phyloP scores from a whole-genome alignment of 78 protist genomes.

The Pelomyxa schiedti region DNA sequence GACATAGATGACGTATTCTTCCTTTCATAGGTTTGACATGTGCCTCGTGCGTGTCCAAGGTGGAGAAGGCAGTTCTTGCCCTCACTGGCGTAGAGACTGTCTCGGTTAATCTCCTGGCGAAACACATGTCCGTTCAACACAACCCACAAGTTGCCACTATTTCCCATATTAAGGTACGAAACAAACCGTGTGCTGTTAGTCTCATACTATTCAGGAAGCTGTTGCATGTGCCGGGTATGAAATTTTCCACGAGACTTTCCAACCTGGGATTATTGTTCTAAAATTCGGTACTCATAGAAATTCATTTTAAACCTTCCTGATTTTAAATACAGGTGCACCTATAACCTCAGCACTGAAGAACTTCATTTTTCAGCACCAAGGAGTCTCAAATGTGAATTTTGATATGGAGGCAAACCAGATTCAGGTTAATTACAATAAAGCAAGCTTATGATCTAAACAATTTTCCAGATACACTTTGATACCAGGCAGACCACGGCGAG shows the following conservation, averaged over 20 bases:
- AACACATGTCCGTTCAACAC: neutral
- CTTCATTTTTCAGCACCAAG: no score
- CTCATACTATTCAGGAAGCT: constrained; percentile 31
- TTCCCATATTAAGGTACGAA: neutral
- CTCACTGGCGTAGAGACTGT: constrained; percentile 16
- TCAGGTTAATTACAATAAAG: no score
- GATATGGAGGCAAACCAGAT: no score
- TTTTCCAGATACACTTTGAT: no score
- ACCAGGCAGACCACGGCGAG: no score
- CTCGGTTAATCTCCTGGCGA: constrained; percentile 25
- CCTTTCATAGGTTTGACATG: no score
- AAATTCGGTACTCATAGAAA: neutral
- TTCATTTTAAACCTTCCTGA: neutral
- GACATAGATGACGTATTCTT: no score
- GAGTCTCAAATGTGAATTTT: no score
- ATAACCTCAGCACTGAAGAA: no score
- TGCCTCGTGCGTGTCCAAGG: constrained; percentile 41
- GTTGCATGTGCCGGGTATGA: constrained; percentile 14
- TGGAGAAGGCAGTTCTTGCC: constrained; percentile 14
- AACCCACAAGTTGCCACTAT: neutral
- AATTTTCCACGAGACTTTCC: neutral
- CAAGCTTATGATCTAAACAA: no score
- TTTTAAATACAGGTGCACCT: no score
- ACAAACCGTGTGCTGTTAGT: constrained; percentile 21
- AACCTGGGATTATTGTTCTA: constrained; percentile 9